phyloP scores from a whole-genome alignment of 2,329 filamentous ascomycete genomes.

The Helotiales sp. region DNA sequence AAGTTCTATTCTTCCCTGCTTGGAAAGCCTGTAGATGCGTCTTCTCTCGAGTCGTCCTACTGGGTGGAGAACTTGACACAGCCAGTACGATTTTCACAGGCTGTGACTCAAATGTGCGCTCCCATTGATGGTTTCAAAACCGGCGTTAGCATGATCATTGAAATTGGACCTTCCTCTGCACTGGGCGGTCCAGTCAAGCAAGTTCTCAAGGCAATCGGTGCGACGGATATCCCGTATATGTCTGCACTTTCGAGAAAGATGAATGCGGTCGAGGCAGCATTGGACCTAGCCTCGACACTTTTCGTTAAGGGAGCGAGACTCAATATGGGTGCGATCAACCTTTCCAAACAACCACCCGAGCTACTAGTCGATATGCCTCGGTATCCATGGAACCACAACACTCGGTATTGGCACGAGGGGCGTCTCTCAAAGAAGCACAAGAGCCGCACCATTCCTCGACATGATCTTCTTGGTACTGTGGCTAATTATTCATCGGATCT shows the following conservation, averaged over 20 bases:
- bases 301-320: constrained; percentile 46
- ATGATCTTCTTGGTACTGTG: constrained; percentile 49
- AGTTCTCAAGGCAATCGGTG: constrained; percentile 44
- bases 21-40: constrained; percentile 18
- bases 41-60: constrained; percentile 37
- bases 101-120: constrained; percentile 10
- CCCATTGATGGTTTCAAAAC: constrained; percentile 21
- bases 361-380: constrained; percentile 44
- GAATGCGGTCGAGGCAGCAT: constrained; percentile 46
- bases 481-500: constrained; percentile 29
- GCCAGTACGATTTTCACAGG: constrained; percentile 41
- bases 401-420: constrained; percentile 52
- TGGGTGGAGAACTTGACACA: constrained; percentile 48
- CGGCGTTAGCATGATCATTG: constrained; percentile 27
- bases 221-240: constrained; percentile 39
- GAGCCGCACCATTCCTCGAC: constrained; percentile 43
- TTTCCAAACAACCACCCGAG: constrained; percentile 32
- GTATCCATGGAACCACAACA: constrained; percentile 56
- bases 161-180: constrained; percentile 34
- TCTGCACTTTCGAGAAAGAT: constrained; percentile 52
- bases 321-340: constrained; percentile 48
- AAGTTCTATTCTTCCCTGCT: constrained; percentile 15
- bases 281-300: constrained; percentile 46
- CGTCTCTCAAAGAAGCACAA: constrained; percentile 36
- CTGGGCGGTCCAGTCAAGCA: constrained; percentile 36